Base-by-base conservation (phyloP, 1,284 basidiomycete genomes). In the Thecaphora frezii region DNA sequence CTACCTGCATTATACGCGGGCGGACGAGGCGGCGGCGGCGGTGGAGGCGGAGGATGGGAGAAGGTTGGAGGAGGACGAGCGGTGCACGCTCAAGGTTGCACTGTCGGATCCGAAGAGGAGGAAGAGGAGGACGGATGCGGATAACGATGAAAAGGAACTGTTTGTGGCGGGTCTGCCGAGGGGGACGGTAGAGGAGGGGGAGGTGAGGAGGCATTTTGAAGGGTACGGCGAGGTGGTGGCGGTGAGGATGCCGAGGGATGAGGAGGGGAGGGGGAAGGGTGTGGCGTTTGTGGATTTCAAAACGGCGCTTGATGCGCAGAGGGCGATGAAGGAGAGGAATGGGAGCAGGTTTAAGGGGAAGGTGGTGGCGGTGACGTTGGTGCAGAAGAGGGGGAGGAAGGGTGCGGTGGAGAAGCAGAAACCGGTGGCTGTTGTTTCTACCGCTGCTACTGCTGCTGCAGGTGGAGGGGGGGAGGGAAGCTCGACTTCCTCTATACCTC, bases 241-340 rank as follows among this genome's bases (percentile, higher is more conserved):
- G 13, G 84, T 97, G 28, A 85, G 93, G 49, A 83, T 97, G 71
- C 86, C 86, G 0, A 81, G 85, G 51, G 89, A 92, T 65, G 84
- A 86, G 9, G 84, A 87, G 44, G 88, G 88, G 0, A 82, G 85
- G 37, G 84, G 84, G 38, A 91, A 88, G 78, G 94, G 96, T 1
- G 91, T 92, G 76, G 94, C 91, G 0, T 98, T 97, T 71, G 84
- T 98, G 21, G 93, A 97, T 74, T 97, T 91, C 77, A 86, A 89
- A 0, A 54, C 46, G 7, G 43, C 48, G 9, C 42, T 78, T 8
- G 77, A 78, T 28, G 77, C 77, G 7, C 61, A 64, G 19, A 49
- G 63, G 18, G 74, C 75, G n/a, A 66, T 77, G 58, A 51, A 54
- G 12, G 73, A 72, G 49, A 41, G 72, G 14, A 72, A 76, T 49